Conservation (phyloP, 108 stramenopile genomes). For the Pseudonitzschia multistriata region DNA sequence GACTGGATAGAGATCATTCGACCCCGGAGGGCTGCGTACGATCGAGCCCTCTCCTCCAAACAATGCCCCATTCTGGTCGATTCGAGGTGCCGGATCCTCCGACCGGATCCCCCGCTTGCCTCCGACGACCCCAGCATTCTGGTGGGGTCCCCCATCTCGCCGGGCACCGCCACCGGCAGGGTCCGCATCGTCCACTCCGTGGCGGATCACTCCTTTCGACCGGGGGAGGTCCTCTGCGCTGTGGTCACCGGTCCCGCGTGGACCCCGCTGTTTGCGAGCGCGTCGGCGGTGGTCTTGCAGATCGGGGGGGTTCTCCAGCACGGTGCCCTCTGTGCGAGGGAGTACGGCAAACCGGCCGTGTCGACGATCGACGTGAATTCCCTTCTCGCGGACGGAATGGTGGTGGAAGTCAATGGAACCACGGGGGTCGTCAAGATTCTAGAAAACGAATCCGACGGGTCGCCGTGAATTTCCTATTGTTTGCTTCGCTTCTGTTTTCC, state of each 20-base stretch:
- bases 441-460: background rate
- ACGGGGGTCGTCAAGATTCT: background rate
- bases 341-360: conserved; percentile 7
- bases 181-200: background rate
- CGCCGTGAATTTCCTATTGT: too few species aligned
- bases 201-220: background rate
- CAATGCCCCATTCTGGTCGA: background rate
- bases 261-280: conserved; percentile 11
- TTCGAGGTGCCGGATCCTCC: conserved; percentile 2
- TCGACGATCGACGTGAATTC: background rate
- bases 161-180: background rate
- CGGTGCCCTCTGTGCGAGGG: conserved; percentile 6
- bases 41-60: background rate
- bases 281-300: background rate
- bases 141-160: background rate
- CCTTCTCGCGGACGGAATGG: background rate
- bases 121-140: background rate
- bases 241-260: conserved; percentile 2
- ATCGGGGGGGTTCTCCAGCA: conserved; percentile 4
- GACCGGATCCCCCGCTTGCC: background rate
- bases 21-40: conserved; percentile 1
- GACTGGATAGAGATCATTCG: background rate
- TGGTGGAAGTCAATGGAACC: background rate
- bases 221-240: background rate
- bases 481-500: too few species aligned